Percentiles rank a stretch among this genome's conserved stretches.
phyloP scores from a whole-genome alignment of 331 rosid genomes.

The Acacia pycnantha region DNA sequence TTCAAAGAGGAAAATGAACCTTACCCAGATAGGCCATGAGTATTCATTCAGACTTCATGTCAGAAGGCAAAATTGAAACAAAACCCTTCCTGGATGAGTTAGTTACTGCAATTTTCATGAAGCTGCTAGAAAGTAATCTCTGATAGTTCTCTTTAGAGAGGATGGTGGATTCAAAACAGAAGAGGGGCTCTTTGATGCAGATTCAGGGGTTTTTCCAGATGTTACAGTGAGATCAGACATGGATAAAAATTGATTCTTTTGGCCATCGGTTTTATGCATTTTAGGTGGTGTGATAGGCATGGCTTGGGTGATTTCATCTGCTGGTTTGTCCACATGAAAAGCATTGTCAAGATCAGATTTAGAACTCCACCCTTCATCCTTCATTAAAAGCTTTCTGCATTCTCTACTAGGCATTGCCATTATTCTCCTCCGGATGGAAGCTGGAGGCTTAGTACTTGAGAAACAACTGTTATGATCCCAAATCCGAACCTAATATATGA shows the following conservation, averaged over 20 bases:
- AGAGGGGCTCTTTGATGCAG: slow-evolving; percentile 78
- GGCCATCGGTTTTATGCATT: slow-evolving; percentile 52
- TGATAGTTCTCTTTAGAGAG: slow-evolving; percentile 78
- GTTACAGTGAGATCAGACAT: slow-evolving; percentile 34
- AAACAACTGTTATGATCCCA: slow-evolving; percentile 56
- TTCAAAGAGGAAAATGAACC: slow-evolving; percentile 12
- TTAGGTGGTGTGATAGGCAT: slow-evolving; percentile 49
- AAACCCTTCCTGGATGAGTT: background rate
- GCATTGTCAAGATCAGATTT: slow-evolving; percentile 26
- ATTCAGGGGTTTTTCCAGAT: slow-evolving; percentile 73
- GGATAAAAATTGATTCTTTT: slow-evolving; percentile 37
- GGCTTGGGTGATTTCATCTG: slow-evolving; percentile 12
- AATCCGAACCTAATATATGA: slow-evolving; percentile 55
- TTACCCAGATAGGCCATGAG: slow-evolving; percentile 28
- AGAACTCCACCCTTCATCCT: slow-evolving; percentile 30
- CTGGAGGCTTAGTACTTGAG: slow-evolving; percentile 40
- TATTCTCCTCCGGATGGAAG: slow-evolving; percentile 66
- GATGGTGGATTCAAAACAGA: slow-evolving; percentile 91
- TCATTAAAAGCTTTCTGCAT: slow-evolving; percentile 45
- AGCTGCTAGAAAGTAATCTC: slow-evolving; percentile 73
- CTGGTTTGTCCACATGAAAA: slow-evolving; percentile 25
- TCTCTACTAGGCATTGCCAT: slow-evolving; percentile 71
- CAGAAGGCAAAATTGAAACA: background rate
- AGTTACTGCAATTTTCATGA: slow-evolving; percentile 30
- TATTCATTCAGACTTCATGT: background rate